phyloP scores from a whole-genome alignment of 2,329 filamentous ascomycete genomes.

The Neophaeococcomyces aloes region DNA sequence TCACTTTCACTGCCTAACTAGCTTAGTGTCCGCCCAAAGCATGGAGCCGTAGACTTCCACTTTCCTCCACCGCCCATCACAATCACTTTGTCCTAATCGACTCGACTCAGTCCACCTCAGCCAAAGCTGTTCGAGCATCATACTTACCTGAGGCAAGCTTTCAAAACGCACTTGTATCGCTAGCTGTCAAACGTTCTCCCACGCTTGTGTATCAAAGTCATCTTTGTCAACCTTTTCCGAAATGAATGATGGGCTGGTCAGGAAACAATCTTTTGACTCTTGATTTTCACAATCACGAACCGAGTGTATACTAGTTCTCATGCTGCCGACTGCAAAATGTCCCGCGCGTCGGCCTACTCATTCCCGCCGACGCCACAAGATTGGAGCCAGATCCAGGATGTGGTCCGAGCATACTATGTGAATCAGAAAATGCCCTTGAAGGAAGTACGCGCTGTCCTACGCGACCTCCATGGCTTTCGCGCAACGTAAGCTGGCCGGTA shows the following conservation, averaged over 20 bases:
- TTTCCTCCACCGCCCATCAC: not conserved
- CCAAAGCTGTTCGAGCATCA: too few species aligned
- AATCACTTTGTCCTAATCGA: not conserved
- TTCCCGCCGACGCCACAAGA: slow-evolving; percentile 6
- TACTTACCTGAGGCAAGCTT: too few species aligned
- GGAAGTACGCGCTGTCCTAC: slow-evolving; percentile 8
- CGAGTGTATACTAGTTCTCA: not conserved
- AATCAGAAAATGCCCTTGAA: slow-evolving; percentile 8
- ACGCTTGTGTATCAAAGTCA: not conserved
- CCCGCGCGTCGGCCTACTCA: slow-evolving; percentile 4
- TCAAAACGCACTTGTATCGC: too few species aligned
- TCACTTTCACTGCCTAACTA: too few species aligned
- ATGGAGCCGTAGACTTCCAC: slow-evolving; percentile 2
- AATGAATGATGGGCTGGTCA: not conserved
- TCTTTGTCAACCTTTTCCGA: slow-evolving; percentile 2
- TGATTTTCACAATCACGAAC: not conserved
- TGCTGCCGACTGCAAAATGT: slow-evolving; percentile 4
- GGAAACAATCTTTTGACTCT: not conserved
- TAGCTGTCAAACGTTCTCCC: too few species aligned
- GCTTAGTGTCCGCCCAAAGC: not conserved
- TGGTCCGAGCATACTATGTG: slow-evolving; percentile 7
- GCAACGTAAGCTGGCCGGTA: slow-evolving; percentile 17
- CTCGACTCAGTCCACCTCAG: not conserved
- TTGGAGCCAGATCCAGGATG: slow-evolving; percentile 6
- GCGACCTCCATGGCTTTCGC: slow-evolving; percentile 16